Evolutionary conservation across 2,329 filamentous ascomycete species (phyloP).

Genomic region (Aspergillus neoniger): DNA sequence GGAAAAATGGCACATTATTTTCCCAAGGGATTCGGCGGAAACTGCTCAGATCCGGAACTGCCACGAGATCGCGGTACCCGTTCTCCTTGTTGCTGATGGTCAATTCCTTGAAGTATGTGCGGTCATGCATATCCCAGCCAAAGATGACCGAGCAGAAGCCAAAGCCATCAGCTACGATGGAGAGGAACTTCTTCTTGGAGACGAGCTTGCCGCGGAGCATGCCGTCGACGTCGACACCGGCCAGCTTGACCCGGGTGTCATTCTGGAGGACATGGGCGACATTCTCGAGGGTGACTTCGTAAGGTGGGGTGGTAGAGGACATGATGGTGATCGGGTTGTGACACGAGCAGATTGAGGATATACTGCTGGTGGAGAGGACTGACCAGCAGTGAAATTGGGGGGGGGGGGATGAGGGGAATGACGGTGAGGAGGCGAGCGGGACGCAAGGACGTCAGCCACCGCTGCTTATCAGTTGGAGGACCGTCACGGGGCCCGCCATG

Average conservation of each 20-base stretch:
- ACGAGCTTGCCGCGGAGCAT: conserved; percentile 86
- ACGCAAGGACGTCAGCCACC: not conserved
- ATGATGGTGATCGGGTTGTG: not conserved
- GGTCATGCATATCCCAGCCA: conserved; percentile 96
- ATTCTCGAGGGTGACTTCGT: conserved; percentile 57
- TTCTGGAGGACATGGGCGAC: conserved; percentile 67
- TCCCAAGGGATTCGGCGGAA: conserved; percentile 92
- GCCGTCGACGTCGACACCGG: conserved; percentile 84
- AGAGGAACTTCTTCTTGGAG: conserved; percentile 90
- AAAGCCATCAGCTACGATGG: conserved; percentile 76
- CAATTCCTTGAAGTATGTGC: conserved; percentile 83
- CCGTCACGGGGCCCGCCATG: not conserved
- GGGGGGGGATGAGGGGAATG: not conserved
- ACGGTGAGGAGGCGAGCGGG: not conserved
- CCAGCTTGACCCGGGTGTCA: conserved; percentile 82
- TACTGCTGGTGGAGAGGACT: not conserved
- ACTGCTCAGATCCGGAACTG: conserved; percentile 73
- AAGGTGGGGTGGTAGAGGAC: conserved; percentile 8
- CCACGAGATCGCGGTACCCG: conserved; percentile 82
- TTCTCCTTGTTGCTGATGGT: conserved; percentile 87
- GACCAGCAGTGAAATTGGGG: not conserved
- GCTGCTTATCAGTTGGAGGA: not conserved
- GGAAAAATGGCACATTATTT: conserved; percentile 79
- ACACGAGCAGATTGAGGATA: not conserved
- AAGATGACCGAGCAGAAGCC: conserved; percentile 95